Evolutionary conservation across 2,329 filamentous ascomycete genomes (phyloP).

Genomic region (Metarhizium robertsii): DNA sequence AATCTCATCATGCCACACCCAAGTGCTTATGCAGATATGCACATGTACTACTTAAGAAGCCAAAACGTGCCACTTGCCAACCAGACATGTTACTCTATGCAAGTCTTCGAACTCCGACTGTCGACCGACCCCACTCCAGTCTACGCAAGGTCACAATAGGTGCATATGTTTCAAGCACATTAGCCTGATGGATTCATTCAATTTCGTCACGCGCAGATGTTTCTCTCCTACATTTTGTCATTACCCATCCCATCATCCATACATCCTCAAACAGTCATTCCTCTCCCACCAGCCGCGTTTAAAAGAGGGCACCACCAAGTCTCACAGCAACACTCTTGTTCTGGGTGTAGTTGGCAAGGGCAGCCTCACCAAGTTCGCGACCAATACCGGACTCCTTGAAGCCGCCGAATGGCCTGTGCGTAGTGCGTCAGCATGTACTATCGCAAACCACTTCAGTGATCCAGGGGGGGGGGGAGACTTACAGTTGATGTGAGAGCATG

Average conservation of each 20-base stretch:
- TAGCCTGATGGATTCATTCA: neutral
- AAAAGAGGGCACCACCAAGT: conserved; percentile 14
- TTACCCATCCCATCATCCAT: neutral
- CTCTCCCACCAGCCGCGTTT: neutral
- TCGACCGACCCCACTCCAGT: neutral
- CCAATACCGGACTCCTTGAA: conserved; percentile 74
- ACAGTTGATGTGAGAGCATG: conserved; percentile 22
- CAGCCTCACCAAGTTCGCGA: conserved; percentile 63
- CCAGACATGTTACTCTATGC: neutral
- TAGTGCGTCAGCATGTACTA: neutral
- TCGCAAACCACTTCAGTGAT: neutral
- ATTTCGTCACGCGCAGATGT: neutral
- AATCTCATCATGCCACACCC: too few species aligned
- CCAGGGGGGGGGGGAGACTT: neutral
- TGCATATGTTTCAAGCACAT: neutral
- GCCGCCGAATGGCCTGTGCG: conserved; percentile 57
- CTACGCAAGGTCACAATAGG: neutral
- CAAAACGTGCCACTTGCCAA: neutral
- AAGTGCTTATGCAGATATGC: too few species aligned
- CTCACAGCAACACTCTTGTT: conserved; percentile 55
- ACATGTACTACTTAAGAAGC: too few species aligned
- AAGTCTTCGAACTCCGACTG: neutral
- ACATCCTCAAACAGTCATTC: neutral
- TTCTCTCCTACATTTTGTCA: neutral
- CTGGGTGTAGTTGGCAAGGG: conserved; percentile 58